A percentile compares a stretch with the other conserved stretches of the same genome.
These are phyloP conservation scores for Sporothrix pallida DNA, from an alignment of 2,329 filamentous ascomycete species.

Conservation along the genomic window DNA sequence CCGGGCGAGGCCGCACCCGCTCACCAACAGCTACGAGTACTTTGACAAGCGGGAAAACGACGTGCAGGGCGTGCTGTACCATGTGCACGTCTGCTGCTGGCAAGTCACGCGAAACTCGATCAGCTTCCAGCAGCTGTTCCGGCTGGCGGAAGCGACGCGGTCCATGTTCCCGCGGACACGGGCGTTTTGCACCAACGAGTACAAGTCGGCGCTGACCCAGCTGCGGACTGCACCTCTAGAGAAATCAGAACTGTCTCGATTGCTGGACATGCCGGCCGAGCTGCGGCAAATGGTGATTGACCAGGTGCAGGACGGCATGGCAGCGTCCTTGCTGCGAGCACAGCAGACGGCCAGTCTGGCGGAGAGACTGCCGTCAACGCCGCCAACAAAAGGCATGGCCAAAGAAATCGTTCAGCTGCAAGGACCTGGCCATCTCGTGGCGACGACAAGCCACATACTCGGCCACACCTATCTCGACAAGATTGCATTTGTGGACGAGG, in stretches of 20 bases:
- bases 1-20: no score
- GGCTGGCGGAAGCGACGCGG: background rate
- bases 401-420: no score
- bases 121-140: background rate
- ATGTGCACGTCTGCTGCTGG: background rate
- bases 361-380: background rate
- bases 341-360: background rate
- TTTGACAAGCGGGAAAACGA: background rate
- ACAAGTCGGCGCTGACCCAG: background rate
- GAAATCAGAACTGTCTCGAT: background rate
- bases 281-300: background rate
- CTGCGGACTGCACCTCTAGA: background rate
- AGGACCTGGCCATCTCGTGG: background rate
- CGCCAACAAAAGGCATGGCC: no score
- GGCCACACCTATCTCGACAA: background rate
- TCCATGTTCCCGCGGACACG: background rate
- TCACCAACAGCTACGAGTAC: background rate
- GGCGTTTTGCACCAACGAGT: background rate
- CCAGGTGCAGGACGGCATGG: background rate
- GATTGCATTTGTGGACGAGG: background rate
- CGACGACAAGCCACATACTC: background rate
- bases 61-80: background rate
- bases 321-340: background rate
- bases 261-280: background rate
- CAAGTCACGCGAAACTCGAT: no score